Percentiles rank a stretch among this genome's conserved stretches.
phyloP scores from a whole-genome alignment of 805 yeast species.

The Metschnikowia amazonensis region DNA sequence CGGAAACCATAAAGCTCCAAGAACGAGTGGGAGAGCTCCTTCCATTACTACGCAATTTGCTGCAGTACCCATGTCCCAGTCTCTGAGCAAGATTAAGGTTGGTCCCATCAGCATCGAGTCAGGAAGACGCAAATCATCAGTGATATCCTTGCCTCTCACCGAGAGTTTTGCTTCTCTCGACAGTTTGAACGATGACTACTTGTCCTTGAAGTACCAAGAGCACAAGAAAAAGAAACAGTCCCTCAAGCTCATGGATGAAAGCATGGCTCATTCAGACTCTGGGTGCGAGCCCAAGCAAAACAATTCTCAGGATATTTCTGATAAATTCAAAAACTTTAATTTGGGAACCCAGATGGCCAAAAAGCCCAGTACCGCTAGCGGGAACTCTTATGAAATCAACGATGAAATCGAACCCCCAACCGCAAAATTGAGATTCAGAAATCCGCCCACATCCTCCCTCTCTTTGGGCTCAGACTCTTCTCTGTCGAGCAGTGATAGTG shows the following conservation, averaged over 20 bases:
- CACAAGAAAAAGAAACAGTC: constrained; percentile 19
- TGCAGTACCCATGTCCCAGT: constrained; percentile 4
- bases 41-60: neutral
- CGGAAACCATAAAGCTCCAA: constrained; percentile 6
- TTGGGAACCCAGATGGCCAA: constrained; percentile 36
- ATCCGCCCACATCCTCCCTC: constrained; percentile 11
- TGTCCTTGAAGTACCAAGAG: constrained; percentile 37
- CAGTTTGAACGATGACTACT: constrained; percentile 59
- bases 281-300: constrained; percentile 1
- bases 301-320: constrained; percentile 11
- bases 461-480: constrained; percentile 16
- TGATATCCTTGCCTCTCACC: constrained; percentile 62
- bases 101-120: constrained; percentile 32
- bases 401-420: constrained; percentile 23
- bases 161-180: constrained; percentile 79
- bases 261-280: constrained; percentile 11
- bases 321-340: constrained; percentile 35
- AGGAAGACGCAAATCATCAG: constrained; percentile 52
- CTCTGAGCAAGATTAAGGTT: constrained; percentile 25
- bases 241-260: constrained; percentile 4
- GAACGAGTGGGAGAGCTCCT: constrained; percentile 3
- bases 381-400: constrained; percentile 7
- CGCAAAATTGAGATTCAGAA: neutral
- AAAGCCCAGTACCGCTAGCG: constrained; percentile 1
- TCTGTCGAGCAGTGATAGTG: constrained; percentile 29